phyloP scores from a whole-genome alignment of 2,329 filamentous ascomycete species.

The Periconia digitata region DNA sequence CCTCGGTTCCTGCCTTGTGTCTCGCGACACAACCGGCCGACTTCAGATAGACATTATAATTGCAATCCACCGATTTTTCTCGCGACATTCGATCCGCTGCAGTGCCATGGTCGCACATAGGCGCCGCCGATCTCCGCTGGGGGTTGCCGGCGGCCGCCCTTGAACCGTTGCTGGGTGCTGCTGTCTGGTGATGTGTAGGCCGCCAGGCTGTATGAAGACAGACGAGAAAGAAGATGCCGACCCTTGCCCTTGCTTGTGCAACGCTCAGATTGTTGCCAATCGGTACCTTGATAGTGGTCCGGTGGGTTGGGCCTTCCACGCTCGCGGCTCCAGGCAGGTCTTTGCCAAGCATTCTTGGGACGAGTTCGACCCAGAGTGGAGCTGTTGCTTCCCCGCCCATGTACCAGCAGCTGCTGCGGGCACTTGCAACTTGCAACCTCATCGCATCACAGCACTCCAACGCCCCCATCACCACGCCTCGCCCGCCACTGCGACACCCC shows the following conservation, averaged over 20 bases:
- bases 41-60: slow-evolving; percentile 39
- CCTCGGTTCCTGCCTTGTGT: slow-evolving; percentile 37
- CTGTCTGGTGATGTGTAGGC: slow-evolving; percentile 7
- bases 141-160: no score
- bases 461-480: slow-evolving; percentile 12
- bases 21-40: slow-evolving; percentile 34
- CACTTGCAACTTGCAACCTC: slow-evolving; percentile 18
- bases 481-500: slow-evolving; percentile 2
- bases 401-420: slow-evolving; percentile 6
- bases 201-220: slow-evolving; percentile 24
- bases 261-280: slow-evolving; percentile 21
- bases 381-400: slow-evolving; percentile 28
- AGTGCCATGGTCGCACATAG: slow-evolving; percentile 25
- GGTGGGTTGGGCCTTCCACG: slow-evolving; percentile 9
- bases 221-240: slow-evolving; percentile 15
- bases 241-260: slow-evolving; percentile 42
- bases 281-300: slow-evolving; percentile 14
- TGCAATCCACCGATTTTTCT: slow-evolving; percentile 29
- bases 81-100: slow-evolving; percentile 8
- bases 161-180: no score
- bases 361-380: no score
- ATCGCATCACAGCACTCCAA: slow-evolving; percentile 13
- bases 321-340: slow-evolving; percentile 12
- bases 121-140: slow-evolving; percentile 26
- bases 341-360: slow-evolving; percentile 31